Evolutionary conservation across 202 grass and related monocot genomes (phyloP).

Genomic region (Panicum virgatum): DNA sequence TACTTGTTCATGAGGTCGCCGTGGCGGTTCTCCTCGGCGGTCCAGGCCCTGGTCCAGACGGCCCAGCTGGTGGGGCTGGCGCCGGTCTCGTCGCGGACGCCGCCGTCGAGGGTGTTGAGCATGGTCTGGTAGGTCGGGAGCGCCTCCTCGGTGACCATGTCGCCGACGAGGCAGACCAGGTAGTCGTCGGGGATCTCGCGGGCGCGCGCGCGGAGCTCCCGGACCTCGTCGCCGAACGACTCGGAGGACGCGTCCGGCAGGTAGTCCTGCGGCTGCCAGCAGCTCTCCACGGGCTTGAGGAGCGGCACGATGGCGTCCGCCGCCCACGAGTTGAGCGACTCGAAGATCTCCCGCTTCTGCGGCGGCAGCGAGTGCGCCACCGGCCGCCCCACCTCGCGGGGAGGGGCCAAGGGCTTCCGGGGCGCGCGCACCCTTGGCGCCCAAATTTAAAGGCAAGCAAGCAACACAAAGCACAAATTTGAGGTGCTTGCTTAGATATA

Average conservation of each 20-base stretch:
- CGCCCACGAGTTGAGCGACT: slow-evolving; percentile 50
- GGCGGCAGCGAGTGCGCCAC: slow-evolving; percentile 52
- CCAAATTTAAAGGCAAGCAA: not conserved
- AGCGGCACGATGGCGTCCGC: slow-evolving; percentile 49
- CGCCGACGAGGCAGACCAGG: slow-evolving; percentile 56
- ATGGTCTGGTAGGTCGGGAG: slow-evolving; percentile 83
- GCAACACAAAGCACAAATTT: no score
- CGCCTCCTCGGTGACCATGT: slow-evolving; percentile 83
- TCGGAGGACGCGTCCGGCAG: slow-evolving; percentile 54
- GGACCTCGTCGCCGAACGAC: slow-evolving; percentile 52
- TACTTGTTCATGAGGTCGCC: slow-evolving; percentile 81
- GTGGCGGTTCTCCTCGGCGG: slow-evolving; percentile 82
- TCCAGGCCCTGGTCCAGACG: slow-evolving; percentile 61
- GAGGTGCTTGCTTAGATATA: no score
- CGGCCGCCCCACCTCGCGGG: slow-evolving; percentile 14
- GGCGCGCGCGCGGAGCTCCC: slow-evolving; percentile 43
- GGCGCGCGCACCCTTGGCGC: slow-evolving; percentile 34
- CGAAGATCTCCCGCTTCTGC: slow-evolving; percentile 72
- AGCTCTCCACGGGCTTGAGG: slow-evolving; percentile 64
- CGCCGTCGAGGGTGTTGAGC: slow-evolving; percentile 69
- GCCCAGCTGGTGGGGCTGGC: slow-evolving; percentile 58
- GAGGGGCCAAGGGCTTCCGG: slow-evolving; percentile 25
- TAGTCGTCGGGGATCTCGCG: slow-evolving; percentile 55
- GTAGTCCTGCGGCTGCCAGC: slow-evolving; percentile 84
- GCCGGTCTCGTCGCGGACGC: slow-evolving; percentile 64